These are phyloP conservation scores for Ustilago loliicola DNA, from an alignment of 1,284 basidiomycete genomes.

Conservation along the genomic window DNA sequence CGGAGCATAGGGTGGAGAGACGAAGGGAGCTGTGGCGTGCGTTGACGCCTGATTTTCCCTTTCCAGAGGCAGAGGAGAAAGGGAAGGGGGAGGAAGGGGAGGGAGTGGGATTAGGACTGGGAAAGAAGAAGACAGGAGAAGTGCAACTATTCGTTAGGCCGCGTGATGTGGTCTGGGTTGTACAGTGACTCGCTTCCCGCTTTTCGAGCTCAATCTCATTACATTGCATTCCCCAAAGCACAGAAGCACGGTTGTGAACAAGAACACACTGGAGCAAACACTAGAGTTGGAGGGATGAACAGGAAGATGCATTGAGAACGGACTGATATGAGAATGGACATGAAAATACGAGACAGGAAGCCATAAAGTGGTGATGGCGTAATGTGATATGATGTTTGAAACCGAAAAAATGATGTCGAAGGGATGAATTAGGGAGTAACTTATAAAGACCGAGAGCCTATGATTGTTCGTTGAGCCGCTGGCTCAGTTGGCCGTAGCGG, in stretches of 20 bases:
- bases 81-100: background rate
- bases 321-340: constrained; percentile 1
- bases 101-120: too few relatives aligned
- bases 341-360: background rate
- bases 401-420: background rate
- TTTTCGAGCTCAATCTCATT: background rate
- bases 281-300: background rate
- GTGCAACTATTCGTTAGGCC: constrained; percentile 49
- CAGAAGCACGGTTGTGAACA: too few relatives aligned
- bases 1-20: constrained; percentile 3
- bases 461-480: background rate
- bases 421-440: background rate
- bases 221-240: too few relatives aligned
- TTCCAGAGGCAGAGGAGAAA: constrained; percentile 2
- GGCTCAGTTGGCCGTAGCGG: background rate
- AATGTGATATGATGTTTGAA: background rate
- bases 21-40: constrained; percentile 7
- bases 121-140: background rate
- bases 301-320: background rate
- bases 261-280: too few relatives aligned
- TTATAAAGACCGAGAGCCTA: background rate
- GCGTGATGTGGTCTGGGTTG: constrained; percentile 55
- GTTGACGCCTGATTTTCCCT: constrained; percentile 7
- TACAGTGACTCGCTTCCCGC: constrained; percentile 14
- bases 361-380: too few relatives aligned